A percentile compares a stretch with the other conserved stretches of the same genome.
Conservation (phyloP, 1,284 basidiomycete species). For the Ustilago bromivora region DNA sequence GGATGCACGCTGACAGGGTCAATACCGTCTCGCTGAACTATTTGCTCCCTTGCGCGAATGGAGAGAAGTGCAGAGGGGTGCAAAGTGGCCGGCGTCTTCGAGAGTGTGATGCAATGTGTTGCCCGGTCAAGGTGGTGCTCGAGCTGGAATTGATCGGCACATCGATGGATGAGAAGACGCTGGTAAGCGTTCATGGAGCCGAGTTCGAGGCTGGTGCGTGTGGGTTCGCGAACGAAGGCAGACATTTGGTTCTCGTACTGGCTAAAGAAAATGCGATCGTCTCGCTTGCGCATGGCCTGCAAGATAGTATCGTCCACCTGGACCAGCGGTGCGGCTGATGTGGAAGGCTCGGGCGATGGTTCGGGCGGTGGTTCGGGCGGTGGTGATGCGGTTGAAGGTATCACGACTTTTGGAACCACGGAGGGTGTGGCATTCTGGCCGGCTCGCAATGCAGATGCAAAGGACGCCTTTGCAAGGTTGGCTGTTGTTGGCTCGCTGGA, state of each 20-base stretch:
- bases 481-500: neutral
- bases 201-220: constrained; percentile 39
- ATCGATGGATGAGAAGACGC: constrained; percentile 53
- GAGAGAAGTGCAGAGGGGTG: constrained; percentile 38
- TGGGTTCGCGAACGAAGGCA: constrained; percentile 29
- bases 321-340: neutral
- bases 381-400: neutral
- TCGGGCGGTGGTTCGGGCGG: neutral
- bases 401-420: constrained; percentile 1
- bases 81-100: constrained; percentile 29
- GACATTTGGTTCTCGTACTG: constrained; percentile 57
- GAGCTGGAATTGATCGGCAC: constrained; percentile 55
- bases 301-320: constrained; percentile 50
- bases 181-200: constrained; percentile 62
- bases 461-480: constrained; percentile 17
- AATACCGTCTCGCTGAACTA: constrained; percentile 24
- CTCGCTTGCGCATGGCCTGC: constrained; percentile 49
- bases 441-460: constrained; percentile 29
- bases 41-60: constrained; percentile 23
- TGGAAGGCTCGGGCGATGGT: neutral
- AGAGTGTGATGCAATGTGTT: constrained; percentile 53
- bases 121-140: constrained; percentile 45
- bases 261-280: constrained; percentile 59
- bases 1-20: constrained; percentile 18
- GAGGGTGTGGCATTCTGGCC: constrained; percentile 6